Conservation (phyloP, 768 basidiomycete species). For the Rhodosporidiobolus odoratus region DNA sequence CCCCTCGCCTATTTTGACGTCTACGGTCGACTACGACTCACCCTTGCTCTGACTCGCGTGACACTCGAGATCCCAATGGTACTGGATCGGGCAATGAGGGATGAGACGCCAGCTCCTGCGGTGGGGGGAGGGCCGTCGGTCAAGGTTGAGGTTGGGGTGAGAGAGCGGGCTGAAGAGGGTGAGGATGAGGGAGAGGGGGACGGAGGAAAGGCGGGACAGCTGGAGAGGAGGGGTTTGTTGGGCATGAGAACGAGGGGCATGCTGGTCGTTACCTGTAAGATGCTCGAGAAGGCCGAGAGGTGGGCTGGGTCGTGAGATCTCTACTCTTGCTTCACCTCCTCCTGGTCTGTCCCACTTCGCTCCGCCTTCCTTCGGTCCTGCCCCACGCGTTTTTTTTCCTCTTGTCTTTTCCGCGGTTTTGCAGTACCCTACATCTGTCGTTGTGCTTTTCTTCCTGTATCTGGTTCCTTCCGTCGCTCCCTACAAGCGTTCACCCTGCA, state of each 20-base stretch:
- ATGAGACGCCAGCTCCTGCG: conserved; percentile 40
- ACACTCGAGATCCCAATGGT: conserved; percentile 68
- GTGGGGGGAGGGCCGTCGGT: no score
- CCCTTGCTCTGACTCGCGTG: conserved; percentile 70
- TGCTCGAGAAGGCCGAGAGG: conserved; percentile 32
- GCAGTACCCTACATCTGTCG: neutral
- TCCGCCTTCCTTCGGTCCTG: neutral
- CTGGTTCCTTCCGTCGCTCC: no score
- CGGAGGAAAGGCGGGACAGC: conserved; percentile 12
- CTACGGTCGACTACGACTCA: conserved; percentile 66
- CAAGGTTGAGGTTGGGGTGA: neutral
- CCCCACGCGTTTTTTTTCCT: neutral
- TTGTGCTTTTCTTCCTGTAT: neutral
- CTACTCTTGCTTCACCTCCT: no score
- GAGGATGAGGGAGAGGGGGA: conserved; percentile 6
- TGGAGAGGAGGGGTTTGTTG: conserved; percentile 37
- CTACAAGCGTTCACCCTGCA: no score
- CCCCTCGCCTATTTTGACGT: conserved; percentile 72
- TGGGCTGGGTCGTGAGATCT: conserved; percentile 9
- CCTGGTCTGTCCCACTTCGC: no score
- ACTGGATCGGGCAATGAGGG: conserved; percentile 63
- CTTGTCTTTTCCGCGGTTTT: neutral
- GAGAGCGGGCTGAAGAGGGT: neutral
- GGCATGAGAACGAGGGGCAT: conserved; percentile 34
- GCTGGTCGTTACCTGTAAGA: conserved; percentile 34